phyloP scores from a whole-genome alignment of 441 rosid species.

The Jatropha podagrica region DNA sequence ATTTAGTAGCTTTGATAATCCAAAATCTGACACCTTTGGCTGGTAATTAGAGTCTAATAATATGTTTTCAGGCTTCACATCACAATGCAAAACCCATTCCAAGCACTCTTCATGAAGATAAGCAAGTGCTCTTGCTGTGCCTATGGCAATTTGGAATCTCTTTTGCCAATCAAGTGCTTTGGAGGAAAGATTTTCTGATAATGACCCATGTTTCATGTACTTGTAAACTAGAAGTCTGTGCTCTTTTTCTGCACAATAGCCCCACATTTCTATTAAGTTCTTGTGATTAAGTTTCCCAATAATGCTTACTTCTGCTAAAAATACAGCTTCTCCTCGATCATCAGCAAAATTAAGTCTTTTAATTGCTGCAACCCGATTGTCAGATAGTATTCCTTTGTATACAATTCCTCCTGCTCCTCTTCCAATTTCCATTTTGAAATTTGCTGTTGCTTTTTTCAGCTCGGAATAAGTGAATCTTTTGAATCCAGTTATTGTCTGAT shows the following conservation, averaged over 20 bases:
- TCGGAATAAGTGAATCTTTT: neutral
- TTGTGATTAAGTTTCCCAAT: neutral
- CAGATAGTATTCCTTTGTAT: neutral
- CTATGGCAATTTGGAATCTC: neutral
- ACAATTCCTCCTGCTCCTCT: neutral
- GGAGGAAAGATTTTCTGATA: neutral
- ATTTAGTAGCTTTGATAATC: conserved; percentile 6
- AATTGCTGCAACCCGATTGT: neutral
- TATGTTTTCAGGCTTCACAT: neutral
- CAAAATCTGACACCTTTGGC: conserved; percentile 2
- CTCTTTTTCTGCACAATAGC: neutral
- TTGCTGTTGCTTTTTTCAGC: neutral
- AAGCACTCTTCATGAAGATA: neutral
- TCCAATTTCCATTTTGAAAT: neutral
- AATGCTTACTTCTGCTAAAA: neutral
- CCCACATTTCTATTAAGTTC: neutral
- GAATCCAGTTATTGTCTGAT: neutral
- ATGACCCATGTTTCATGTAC: neutral
- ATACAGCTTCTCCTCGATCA: neutral
- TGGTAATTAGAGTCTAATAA: neutral
- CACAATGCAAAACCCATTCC: neutral
- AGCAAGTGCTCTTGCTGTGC: conserved; percentile 9
- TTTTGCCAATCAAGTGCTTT: neutral
- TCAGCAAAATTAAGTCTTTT: neutral
- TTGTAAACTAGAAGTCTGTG: neutral